These are phyloP conservation scores for Cladosporium sp. DNA, from an alignment of 2,329 filamentous ascomycete genomes.

Conservation along the genomic window DNA sequence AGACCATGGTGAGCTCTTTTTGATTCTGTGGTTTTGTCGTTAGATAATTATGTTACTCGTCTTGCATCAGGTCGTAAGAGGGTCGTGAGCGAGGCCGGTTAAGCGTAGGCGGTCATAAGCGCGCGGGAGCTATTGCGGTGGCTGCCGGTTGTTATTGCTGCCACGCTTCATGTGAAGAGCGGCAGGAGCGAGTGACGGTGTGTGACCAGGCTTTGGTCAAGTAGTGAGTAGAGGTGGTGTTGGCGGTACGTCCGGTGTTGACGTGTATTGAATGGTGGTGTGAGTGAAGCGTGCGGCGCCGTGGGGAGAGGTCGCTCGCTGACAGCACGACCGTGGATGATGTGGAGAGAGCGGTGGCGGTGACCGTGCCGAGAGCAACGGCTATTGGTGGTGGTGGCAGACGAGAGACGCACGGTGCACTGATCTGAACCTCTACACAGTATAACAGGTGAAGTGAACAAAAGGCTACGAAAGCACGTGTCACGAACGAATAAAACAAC, in stretches of 20 bases:
- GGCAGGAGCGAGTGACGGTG: neutral
- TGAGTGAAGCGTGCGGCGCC: neutral
- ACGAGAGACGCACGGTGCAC: slow-evolving; percentile 1
- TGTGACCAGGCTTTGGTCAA: neutral
- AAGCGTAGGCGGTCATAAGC: slow-evolving; percentile 15
- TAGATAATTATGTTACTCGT: slow-evolving; percentile 15
- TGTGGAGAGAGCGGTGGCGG: slow-evolving; percentile 9
- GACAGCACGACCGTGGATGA: neutral
- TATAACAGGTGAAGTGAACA: neutral
- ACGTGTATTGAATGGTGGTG: neutral
- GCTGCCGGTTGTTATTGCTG: slow-evolving; percentile 5
- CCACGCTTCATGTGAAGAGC: slow-evolving; percentile 3
- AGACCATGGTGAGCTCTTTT: slow-evolving; percentile 66
- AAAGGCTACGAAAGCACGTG: neutral
- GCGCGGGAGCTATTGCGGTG: slow-evolving; percentile 11
- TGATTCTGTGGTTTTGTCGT: slow-evolving; percentile 5
- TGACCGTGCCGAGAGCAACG: slow-evolving; percentile 7
- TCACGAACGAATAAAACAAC: neutral
- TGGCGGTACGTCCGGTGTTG: neutral
- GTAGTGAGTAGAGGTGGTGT: neutral
- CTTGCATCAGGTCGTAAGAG: slow-evolving; percentile 12
- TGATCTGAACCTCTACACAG: neutral
- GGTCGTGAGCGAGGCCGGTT: slow-evolving; percentile 14
- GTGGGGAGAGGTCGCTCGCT: slow-evolving; percentile 5
- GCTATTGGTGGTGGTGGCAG: neutral